Evolutionary conservation across 2,329 filamentous ascomycete genomes (phyloP).

Genomic region (Xylaria multiplex): DNA sequence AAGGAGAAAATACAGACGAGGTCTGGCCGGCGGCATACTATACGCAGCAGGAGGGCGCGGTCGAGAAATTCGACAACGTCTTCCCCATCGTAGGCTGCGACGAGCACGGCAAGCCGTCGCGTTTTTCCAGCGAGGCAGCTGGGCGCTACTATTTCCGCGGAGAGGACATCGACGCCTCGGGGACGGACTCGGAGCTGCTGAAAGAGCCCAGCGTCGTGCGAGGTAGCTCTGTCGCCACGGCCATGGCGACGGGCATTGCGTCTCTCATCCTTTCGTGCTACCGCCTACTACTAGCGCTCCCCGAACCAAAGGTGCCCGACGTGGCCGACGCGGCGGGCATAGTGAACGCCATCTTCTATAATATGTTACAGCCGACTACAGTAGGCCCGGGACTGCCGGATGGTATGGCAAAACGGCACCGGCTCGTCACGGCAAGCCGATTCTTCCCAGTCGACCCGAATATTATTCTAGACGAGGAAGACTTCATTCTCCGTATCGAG

Average conservation of each 20-base stretch:
- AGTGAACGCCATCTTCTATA: not conserved
- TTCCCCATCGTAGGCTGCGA: not conserved
- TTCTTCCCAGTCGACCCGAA: too few relatives aligned
- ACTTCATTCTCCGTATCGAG: too few relatives aligned
- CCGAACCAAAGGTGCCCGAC: not conserved
- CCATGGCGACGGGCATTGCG: not conserved
- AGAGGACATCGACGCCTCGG: not conserved
- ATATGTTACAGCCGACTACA: too few relatives aligned
- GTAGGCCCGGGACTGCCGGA: too few relatives aligned
- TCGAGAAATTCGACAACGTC: not conserved
- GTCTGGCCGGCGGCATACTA: too few relatives aligned
- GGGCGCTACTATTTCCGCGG: too few relatives aligned
- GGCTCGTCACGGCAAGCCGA: too few relatives aligned
- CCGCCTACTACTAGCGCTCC: not conserved
- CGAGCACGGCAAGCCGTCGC: not conserved
- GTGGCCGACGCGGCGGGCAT: not conserved
- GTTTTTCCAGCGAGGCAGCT: not conserved
- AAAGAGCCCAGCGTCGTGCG: not conserved
- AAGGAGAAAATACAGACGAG: too few relatives aligned
- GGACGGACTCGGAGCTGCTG: not conserved
- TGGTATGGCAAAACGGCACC: too few relatives aligned
- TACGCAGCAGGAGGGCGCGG: too few relatives aligned
- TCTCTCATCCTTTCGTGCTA: not conserved
- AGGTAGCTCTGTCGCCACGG: constrained; percentile 1
- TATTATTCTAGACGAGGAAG: too few relatives aligned